Base-by-base conservation (phyloP, 345 rosid species). In the Hypericum perforatum region DNA sequence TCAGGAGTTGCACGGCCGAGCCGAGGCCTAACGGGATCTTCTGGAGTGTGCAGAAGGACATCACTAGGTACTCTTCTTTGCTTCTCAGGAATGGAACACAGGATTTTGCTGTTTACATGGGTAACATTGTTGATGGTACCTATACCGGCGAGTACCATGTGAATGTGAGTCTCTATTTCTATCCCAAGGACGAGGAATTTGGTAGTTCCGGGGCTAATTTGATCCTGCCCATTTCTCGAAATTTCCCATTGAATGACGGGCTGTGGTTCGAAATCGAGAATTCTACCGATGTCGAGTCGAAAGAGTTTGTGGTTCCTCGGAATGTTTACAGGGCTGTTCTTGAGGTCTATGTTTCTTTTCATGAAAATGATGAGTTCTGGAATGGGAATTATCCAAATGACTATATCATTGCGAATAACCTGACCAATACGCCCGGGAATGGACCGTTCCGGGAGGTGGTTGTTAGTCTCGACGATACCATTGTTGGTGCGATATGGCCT, bases 41-140 rank as follows among this genome's bases (percentile, higher is more conserved):
- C 13, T 67, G 67, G 71, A 53, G 43, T 32, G 55, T 57, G 9
- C 45, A n/a, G 47, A 67, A 67, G 67, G 71, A 67, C 40, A 47
- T 67, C 53, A 61, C 71, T 9, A 46, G 41, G 41, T 67, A 56
- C 59, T 36, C 54, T 32, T 52, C 71, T 8, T 49, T 67, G 7
- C 67, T 67, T 5, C n/a, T 10, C 8, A 10, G 46, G 12, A 48
- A 49, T 14, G 39, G 45, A 38, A 50, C 53, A 10, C 38, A 42
- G 42, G 16, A 39, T 11, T 22, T 22, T 22, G 32, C 32, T 22
- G 32, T 22, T 22, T 22, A 22, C 4, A 37, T 66, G 32, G 41
- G 54, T 5, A 49, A 43, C 32, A 5, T 47, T 54, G 37, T 42
- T 37, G 43, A 42, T 41, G 6, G 44, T 22, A 41, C 52, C 46